Percentiles rank a stretch among this genome's conserved stretches.
Evolutionary conservation across 83 land plant genomes (phyloP).

Genomic region (Picea mariana): DNA sequence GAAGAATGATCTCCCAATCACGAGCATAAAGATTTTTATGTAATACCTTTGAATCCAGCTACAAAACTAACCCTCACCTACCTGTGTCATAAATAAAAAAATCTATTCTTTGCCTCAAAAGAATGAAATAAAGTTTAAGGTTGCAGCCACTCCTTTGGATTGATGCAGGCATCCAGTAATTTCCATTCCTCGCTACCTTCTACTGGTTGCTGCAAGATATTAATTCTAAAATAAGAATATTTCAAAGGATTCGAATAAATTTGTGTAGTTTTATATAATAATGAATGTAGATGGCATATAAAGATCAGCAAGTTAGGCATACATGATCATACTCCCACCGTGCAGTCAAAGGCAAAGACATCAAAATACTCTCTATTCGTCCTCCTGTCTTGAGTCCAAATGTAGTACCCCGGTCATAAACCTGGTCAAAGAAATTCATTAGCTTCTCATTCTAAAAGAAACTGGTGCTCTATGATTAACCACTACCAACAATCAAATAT

Average conservation of each 20-base stretch:
- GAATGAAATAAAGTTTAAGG: too few relatives aligned
- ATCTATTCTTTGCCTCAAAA: too few relatives aligned
- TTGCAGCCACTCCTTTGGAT: slow-evolving; percentile 88
- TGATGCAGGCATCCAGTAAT: slow-evolving; percentile 92
- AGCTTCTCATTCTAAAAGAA: too few relatives aligned
- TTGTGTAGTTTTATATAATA: background rate
- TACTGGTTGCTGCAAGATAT: slow-evolving; percentile 76
- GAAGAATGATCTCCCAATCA: too few relatives aligned
- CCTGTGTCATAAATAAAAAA: too few relatives aligned
- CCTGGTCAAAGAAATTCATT: slow-evolving; percentile 39
- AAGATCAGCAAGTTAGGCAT: slow-evolving; percentile 17
- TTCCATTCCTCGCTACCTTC: slow-evolving; percentile 98
- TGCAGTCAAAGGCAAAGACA: slow-evolving; percentile 95
- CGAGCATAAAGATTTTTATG: too few relatives aligned
- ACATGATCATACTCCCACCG: slow-evolving; percentile 99
- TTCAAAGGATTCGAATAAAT: background rate
- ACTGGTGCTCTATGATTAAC: background rate
- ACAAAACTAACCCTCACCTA: too few relatives aligned
- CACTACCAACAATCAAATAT: background rate
- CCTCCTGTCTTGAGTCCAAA: slow-evolving; percentile 99
- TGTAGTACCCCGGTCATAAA: slow-evolving; percentile 98
- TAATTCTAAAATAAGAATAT: background rate
- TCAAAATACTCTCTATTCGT: slow-evolving; percentile 94
- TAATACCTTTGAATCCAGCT: too few relatives aligned
- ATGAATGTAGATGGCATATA: background rate